phyloP scores from a whole-genome alignment of 2,329 filamentous ascomycete genomes.

The Ophiostoma populinum region DNA sequence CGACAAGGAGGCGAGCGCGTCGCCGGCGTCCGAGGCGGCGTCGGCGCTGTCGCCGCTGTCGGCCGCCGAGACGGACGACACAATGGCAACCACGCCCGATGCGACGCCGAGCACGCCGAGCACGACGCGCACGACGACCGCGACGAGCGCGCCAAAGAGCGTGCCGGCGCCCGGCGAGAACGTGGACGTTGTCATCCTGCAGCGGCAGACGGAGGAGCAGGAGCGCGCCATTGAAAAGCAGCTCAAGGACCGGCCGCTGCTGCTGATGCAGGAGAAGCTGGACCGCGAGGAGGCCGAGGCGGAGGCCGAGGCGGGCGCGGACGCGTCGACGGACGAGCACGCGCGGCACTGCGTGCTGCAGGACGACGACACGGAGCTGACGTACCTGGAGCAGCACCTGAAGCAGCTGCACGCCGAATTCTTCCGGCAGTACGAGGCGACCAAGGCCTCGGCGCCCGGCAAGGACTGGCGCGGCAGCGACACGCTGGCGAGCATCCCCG shows the following conservation, averaged over 20 bases:
- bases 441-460: slow-evolving; percentile 20
- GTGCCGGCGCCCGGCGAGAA: slow-evolving; percentile 48
- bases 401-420: slow-evolving; percentile 61
- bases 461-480: slow-evolving; percentile 22
- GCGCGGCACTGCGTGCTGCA: slow-evolving; percentile 59
- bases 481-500: slow-evolving; percentile 33
- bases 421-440: slow-evolving; percentile 62
- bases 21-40: background rate
- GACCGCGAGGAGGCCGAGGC: slow-evolving; percentile 63
- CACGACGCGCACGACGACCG: slow-evolving; percentile 1
- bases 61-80: too few species aligned
- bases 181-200: slow-evolving; percentile 46
- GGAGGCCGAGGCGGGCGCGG: background rate
- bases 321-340: slow-evolving; percentile 15
- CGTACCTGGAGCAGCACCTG: slow-evolving; percentile 59
- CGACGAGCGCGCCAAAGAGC: slow-evolving; percentile 3
- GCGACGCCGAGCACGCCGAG: background rate
- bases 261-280: slow-evolving; percentile 83
- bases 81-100: background rate
- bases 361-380: slow-evolving; percentile 74
- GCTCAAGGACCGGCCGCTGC: slow-evolving; percentile 67
- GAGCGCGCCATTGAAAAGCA: slow-evolving; percentile 79
- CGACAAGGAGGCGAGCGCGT: background rate
- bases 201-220: slow-evolving; percentile 68
- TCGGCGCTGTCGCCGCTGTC: background rate